Base-by-base conservation (phyloP, 768 basidiomycete genomes). In the Tricholoma bakamatsutake region DNA sequence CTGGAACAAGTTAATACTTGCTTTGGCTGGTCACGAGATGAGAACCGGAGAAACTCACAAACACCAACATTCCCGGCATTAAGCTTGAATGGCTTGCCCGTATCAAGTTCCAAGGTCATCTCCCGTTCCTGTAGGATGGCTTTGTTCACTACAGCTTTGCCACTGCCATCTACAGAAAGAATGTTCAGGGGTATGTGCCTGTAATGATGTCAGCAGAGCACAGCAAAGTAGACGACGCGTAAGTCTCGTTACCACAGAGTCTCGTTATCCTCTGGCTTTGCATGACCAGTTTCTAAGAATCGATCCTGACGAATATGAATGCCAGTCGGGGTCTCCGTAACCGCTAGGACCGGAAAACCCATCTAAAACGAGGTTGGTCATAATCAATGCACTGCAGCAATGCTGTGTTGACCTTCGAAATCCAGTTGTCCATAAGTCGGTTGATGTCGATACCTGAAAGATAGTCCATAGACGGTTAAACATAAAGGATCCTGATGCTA, bases 371-470 rank as follows among this genome's bases (percentile, higher is more conserved):
- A 33, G 21, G 52, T 33, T 8, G 17, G 39, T 11, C 39, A 53
- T 49, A n/a, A 15, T 24, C 31, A 43, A 37, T 31, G 31, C 2
- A 48, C 15, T 31, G 2, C 15, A 48, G 12, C 34, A 50, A 24
- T 3, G 21, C 21, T 21, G 9, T 30, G 52, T 62, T 5, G 31
- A 84, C 87, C 77, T 92, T 89, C 52, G 83, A 80, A 37, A 93
- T 87, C 96, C 95, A 99, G 66, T 87, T 88, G 56, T 90, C 82
- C 90, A 98, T 94, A 62, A 98, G 77, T 49, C 77, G 76, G 3
- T 87, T 77, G 35, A 95, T 79, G 61, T 97, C 84, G 18, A 85
- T 66, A 7, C 80, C 82, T 82, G 17, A 3, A 13, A 42, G 15
- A 52, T 18, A 12, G 7, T 50, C 15, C 46, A 17, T 6, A 12